A percentile compares a stretch with the other conserved stretches of the same genome.
phyloP scores from a whole-genome alignment of 768 basidiomycete genomes.

The Russula ochroleuca region DNA sequence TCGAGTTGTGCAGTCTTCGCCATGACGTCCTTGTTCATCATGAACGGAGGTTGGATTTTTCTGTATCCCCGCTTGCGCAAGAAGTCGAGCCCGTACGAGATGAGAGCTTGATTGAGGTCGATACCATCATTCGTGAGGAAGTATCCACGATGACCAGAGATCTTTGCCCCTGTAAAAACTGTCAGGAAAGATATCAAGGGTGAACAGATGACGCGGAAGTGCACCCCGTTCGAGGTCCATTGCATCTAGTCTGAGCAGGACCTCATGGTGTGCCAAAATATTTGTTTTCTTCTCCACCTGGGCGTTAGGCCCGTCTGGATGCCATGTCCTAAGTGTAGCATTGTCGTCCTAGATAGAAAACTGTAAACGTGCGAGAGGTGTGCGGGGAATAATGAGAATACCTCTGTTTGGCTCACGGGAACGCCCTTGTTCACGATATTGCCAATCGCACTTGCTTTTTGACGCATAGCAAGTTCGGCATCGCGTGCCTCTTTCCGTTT shows the following conservation, averaged over 20 bases:
- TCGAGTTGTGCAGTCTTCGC: slow-evolving; percentile 95
- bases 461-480: slow-evolving; percentile 71
- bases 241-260: slow-evolving; percentile 86
- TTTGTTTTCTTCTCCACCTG: slow-evolving; percentile 67
- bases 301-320: slow-evolving; percentile 70
- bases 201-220: slow-evolving; percentile 23
- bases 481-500: slow-evolving; percentile 75
- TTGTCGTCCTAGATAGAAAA: slow-evolving; percentile 76
- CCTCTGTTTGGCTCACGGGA: slow-evolving; percentile 86
- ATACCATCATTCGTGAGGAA: slow-evolving; percentile 94
- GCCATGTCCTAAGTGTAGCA: slow-evolving; percentile 72
- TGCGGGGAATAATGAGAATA: slow-evolving; percentile 36
- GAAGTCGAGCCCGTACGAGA: slow-evolving; percentile 93
- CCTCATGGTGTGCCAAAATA: slow-evolving; percentile 97
- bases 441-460: slow-evolving; percentile 77
- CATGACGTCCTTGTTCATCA: slow-evolving; percentile 99
- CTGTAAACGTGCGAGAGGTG: neutral
- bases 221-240: slow-evolving; percentile 96
- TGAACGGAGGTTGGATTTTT: slow-evolving; percentile 95
- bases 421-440: slow-evolving; percentile 89
- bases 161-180: slow-evolving; percentile 65
- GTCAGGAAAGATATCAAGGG: slow-evolving; percentile 6
- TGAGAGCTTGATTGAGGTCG: slow-evolving; percentile 94
- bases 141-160: slow-evolving; percentile 93
- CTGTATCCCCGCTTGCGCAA: slow-evolving; percentile 77